Conservation (phyloP, 169 alveolate species). For the Blepharisma undulans region DNA sequence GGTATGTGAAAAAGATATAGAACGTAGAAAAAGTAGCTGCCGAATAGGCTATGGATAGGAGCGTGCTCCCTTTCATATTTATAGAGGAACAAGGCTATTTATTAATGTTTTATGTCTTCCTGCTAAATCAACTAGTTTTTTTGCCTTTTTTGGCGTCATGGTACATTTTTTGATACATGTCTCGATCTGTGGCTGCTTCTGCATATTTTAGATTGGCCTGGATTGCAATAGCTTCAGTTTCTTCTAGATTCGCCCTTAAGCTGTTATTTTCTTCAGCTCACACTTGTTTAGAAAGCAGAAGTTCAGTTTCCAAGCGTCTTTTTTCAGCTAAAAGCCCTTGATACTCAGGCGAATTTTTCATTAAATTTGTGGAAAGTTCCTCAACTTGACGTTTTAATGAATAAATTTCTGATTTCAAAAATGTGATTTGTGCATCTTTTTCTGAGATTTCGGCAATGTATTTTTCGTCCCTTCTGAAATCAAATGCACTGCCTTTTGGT, state of each 20-base stretch:
- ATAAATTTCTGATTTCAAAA: not conserved
- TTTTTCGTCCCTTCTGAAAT: not conserved
- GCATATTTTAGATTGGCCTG: conserved; percentile 11
- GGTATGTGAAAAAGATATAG: not conserved
- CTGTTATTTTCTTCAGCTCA: conserved; percentile 8
- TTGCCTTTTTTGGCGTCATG: not conserved
- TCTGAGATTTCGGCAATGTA: not conserved
- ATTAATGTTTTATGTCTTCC: not conserved
- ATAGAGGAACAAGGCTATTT: not conserved
- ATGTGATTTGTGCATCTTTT: not conserved
- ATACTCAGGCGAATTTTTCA: not conserved
- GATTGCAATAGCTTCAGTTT: conserved; percentile 29
- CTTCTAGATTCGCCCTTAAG: not conserved
- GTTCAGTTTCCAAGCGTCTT: conserved; percentile 2
- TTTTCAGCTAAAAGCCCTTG: conserved; percentile 12
- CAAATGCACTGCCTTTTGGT: not conserved
- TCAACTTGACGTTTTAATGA: not conserved
- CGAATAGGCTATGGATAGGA: not conserved
- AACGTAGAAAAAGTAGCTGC: not conserved
- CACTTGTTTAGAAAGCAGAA: not conserved
- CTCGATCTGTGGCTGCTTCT: conserved; percentile 25
- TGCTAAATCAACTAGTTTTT: not conserved
- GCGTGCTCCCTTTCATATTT: not conserved
- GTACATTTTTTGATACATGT: conserved; percentile 3
- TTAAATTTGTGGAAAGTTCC: not conserved